phyloP scores from a whole-genome alignment of 139 green algal genomes.

The Penium margaritaceum region DNA sequence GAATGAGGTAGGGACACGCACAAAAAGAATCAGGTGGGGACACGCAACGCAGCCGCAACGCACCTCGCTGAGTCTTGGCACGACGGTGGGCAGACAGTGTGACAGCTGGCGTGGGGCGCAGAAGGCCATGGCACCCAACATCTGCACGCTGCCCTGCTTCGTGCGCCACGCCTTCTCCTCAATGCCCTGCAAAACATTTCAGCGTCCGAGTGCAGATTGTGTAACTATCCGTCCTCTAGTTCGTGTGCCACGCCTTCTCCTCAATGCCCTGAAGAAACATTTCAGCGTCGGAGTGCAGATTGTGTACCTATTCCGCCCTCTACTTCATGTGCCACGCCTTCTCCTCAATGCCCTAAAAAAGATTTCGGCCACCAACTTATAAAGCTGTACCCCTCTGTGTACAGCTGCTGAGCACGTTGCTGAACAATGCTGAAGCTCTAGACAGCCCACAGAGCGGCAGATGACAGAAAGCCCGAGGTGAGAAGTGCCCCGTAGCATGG shows the following conservation, averaged over 20 bases:
- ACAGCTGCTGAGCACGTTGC: too few relatives aligned
- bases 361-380: too few relatives aligned
- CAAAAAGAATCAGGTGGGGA: neutral
- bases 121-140: conserved; percentile 92
- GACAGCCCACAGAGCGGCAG: too few relatives aligned
- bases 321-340: conserved; percentile 86
- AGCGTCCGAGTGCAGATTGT: too few relatives aligned
- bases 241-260: conserved; percentile 71
- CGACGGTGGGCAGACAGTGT: conserved; percentile 80
- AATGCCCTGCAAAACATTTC: conserved; percentile 53
- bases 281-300: too few relatives aligned
- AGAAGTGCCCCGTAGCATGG: too few relatives aligned
- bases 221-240: too few relatives aligned
- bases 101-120: conserved; percentile 90
- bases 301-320: too few relatives aligned
- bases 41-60: neutral
- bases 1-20: neutral
- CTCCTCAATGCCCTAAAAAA: conserved; percentile 64
- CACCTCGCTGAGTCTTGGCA: conserved; percentile 69
- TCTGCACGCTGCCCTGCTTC: conserved; percentile 82
- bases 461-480: too few relatives aligned
- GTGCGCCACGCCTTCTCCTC: conserved; percentile 82
- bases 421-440: too few relatives aligned
- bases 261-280: conserved; percentile 56
- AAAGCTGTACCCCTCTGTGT: too few relatives aligned